Base-by-base conservation (phyloP, 441 rosid genomes). In the Dalechampia spathulata region DNA sequence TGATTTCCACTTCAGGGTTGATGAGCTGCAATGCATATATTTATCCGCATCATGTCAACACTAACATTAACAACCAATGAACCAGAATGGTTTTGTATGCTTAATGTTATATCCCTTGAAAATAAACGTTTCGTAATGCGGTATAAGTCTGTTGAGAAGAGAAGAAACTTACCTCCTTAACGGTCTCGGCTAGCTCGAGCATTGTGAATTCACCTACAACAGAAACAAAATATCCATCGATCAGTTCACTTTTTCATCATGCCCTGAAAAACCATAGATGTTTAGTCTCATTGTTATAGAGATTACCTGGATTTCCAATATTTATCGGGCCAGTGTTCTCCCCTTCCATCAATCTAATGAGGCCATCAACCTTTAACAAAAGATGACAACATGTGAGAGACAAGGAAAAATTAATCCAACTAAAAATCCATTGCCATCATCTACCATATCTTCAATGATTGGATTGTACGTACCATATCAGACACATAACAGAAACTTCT, bases 401-500 rank as follows among this genome's bases (percentile, higher is more conserved):
- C 38, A 22, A 48, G 42, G 16, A 14, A 41, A 14, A n/a, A 37
- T 52, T 32, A 57, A 46, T 38, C 52, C n/a, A 25, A 32, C 43
- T n/a, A 57, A 23, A 34, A 49, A 23, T 23, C 28, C 28, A 10
- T 25, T 48, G 8, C 34, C 34, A 30, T 23, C 26, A 42, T 13
- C 25, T 36, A n/a, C n/a, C n/a, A n/a, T n/a, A n/a, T 36, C 2
- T 36, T 36, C 17, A 42, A 40, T 19, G 38, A 42, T 27, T 68
- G 44, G 42, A 37, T 11, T 57, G 36, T 5, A 47, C 67, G 13
- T 78, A 94, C 99, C 99, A 94, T 82, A 74, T 94, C 99, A 26
- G 98, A 86, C 41, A 94, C 98, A 43, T 80, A 94, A 64, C 99
- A 94, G 81, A 94, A 94, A 67, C 98, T 94, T 25, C 98, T 87